Percentiles rank a stretch among this genome's conserved stretches.
phyloP scores from a whole-genome alignment of 1,284 basidiomycete species.

The Apiotrichum veenhuisii region DNA sequence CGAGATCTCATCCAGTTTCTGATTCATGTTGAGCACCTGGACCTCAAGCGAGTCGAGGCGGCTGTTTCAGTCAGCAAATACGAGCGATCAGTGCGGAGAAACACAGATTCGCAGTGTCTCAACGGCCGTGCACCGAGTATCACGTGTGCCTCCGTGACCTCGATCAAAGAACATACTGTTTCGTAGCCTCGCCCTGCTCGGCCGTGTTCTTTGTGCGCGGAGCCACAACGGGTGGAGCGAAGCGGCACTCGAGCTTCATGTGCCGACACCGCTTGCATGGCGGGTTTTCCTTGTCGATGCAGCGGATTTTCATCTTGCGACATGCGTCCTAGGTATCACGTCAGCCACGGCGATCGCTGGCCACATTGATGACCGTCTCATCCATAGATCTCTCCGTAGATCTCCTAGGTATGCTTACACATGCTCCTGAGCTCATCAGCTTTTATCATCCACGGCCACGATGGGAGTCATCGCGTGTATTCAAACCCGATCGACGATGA shows the following conservation, averaged over 20 bases:
- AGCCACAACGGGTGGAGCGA: not conserved
- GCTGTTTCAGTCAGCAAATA: not conserved
- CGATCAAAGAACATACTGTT: not conserved
- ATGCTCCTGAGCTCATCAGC: too few species aligned
- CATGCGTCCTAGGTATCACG: constrained; percentile 22
- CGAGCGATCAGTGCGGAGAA: too few species aligned
- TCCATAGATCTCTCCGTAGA: too few species aligned
- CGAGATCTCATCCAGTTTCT: constrained; percentile 10
- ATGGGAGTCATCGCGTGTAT: too few species aligned
- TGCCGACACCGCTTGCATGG: constrained; percentile 23
- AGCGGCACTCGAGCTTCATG: constrained; percentile 22
- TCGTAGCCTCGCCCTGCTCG: not conserved
- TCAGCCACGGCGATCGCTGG: not conserved
- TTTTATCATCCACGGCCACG: too few species aligned
- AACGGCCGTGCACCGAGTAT: too few species aligned
- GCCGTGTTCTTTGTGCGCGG: not conserved
- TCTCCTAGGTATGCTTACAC: too few species aligned
- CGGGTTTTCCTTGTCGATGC: constrained; percentile 27
- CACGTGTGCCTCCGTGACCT: too few species aligned
- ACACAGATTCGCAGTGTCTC: not conserved
- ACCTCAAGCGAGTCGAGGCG: constrained; percentile 13
- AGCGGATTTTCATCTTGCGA: constrained; percentile 25
- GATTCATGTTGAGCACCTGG: constrained; percentile 2
- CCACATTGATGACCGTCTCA: not conserved
- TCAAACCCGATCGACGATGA: too few species aligned